Percentiles rank a stretch among this genome's conserved stretches.
Evolutionary conservation across 306 rosid species (phyloP).

Genomic region (Prunus dulcis): DNA sequence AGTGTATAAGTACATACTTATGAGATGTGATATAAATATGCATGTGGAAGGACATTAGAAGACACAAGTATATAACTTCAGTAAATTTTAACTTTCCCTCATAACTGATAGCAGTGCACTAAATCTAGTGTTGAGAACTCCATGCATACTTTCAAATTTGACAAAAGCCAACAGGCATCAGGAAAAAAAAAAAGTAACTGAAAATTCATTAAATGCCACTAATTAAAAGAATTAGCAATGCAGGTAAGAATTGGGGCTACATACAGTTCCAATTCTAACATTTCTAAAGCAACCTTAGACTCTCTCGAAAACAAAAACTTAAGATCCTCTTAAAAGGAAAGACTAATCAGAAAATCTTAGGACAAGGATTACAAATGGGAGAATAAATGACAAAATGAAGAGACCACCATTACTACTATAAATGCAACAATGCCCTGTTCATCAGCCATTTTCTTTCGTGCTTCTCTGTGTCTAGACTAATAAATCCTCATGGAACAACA

Average conservation of each 20-base stretch:
- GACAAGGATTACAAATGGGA: not conserved
- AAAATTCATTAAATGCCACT: not conserved
- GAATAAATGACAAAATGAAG: slow-evolving; percentile 1
- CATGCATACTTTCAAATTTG: not conserved
- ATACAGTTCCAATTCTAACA: slow-evolving; percentile 1
- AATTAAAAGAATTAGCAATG: not conserved
- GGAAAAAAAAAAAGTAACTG: not conserved
- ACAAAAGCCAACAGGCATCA: not conserved
- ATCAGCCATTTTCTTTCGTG: not conserved
- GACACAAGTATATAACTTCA: not conserved
- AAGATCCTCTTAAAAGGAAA: not conserved
- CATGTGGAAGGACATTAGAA: not conserved
- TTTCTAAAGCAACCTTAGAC: not conserved
- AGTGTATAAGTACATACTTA: not conserved
- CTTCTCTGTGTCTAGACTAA: not conserved
- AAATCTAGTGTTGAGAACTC: not conserved
- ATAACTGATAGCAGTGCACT: not conserved
- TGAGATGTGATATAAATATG: not conserved
- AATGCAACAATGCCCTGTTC: not conserved
- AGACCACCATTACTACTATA: not conserved
- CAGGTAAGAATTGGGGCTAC: not conserved
- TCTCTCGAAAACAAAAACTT: not conserved
- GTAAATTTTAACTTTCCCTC: not conserved
- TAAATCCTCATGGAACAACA: slow-evolving; percentile 7
- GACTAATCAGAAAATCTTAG: not conserved